A percentile compares a stretch with the other conserved stretches of the same genome.
These are phyloP conservation scores for Leptomonas seymouri DNA, from an alignment of 208 protist species.

Conservation along the genomic window DNA sequence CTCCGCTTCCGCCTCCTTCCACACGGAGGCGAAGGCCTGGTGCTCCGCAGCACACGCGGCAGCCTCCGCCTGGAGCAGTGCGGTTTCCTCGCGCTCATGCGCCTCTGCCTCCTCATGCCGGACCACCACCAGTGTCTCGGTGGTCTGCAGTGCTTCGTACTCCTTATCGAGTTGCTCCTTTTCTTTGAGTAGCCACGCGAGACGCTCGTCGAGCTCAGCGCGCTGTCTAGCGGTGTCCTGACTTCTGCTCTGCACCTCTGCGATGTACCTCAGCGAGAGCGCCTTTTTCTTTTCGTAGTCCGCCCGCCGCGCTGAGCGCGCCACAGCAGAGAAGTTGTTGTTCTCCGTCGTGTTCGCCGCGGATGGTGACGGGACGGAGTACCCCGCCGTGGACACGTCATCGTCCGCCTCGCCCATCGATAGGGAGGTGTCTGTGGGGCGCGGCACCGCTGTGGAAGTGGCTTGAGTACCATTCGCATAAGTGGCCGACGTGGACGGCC, in stretches of 20 bases:
- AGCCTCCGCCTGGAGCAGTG: slow-evolving; percentile 20
- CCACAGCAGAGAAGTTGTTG: slow-evolving; percentile 3
- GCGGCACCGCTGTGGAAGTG: background rate
- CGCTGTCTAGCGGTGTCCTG: slow-evolving; percentile 17
- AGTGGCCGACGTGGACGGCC: background rate
- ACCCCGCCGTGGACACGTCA: background rate
- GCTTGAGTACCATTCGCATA: background rate
- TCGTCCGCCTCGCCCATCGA: slow-evolving; percentile 1
- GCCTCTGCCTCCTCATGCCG: slow-evolving; percentile 33
- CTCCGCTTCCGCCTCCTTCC: background rate
- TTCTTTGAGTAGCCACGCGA: slow-evolving; percentile 28
- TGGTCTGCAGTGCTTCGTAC: slow-evolving; percentile 40
- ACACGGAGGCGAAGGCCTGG: slow-evolving; percentile 7
- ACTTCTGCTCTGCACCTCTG: slow-evolving; percentile 27
- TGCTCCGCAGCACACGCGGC: slow-evolving; percentile 26
- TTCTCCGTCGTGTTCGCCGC: background rate
- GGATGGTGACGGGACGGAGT: slow-evolving; percentile 6
- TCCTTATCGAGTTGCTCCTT: slow-evolving; percentile 43
- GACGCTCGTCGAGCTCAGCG: slow-evolving; percentile 19
- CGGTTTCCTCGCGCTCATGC: slow-evolving; percentile 22
- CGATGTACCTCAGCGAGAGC: slow-evolving; percentile 37
- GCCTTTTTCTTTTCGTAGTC: slow-evolving; percentile 38
- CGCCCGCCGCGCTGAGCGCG: slow-evolving; percentile 6
- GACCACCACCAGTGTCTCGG: slow-evolving; percentile 43
- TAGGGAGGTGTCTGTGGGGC: background rate